Evolutionary conservation across 2,329 filamentous ascomycete species (phyloP).

Genomic region (Curvularia spicifera): DNA sequence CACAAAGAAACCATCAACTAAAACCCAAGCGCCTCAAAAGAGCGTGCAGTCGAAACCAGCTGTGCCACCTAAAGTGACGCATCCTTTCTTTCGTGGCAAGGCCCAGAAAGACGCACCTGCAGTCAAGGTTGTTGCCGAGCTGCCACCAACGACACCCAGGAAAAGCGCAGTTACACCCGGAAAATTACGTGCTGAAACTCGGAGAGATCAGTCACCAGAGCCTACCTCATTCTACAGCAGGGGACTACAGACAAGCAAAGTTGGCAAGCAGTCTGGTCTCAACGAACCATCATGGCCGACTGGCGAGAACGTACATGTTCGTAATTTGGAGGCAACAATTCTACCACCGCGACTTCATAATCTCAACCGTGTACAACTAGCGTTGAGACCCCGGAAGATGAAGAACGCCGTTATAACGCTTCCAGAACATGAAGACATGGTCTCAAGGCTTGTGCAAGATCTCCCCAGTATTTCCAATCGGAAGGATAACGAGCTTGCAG

Average conservation of each 20-base stretch:
- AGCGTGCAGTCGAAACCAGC: conserved; percentile 37
- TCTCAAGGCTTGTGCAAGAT: conserved; percentile 30
- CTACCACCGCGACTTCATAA: neutral
- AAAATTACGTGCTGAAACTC: conserved; percentile 51
- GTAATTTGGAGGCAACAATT: conserved; percentile 27
- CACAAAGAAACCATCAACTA: conserved; percentile 36
- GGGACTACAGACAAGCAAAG: conserved; percentile 28
- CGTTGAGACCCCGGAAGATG: conserved; percentile 44
- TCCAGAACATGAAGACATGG: conserved; percentile 34
- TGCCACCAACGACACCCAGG: conserved; percentile 27
- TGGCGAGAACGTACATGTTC: conserved; percentile 59
- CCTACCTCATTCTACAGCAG: conserved; percentile 29
- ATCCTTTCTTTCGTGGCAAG: conserved; percentile 74
- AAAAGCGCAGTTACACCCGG: conserved; percentile 56
- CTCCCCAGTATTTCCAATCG: conserved; percentile 17
- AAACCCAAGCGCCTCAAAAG: conserved; percentile 26
- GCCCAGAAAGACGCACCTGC: conserved; percentile 35
- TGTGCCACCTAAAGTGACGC: conserved; percentile 57
- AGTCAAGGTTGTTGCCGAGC: conserved; percentile 19
- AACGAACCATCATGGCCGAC: conserved; percentile 75
- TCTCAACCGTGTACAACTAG: neutral
- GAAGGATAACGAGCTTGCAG: neutral
- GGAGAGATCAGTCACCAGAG: conserved; percentile 26
- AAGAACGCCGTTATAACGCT: conserved; percentile 46
- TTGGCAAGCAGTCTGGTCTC: conserved; percentile 69